A percentile compares a stretch with the other conserved stretches of the same genome.
These are phyloP conservation scores for Axilococcus clingmanii DNA, from an alignment of 139 green algal genomes.

Conservation along the genomic window DNA sequence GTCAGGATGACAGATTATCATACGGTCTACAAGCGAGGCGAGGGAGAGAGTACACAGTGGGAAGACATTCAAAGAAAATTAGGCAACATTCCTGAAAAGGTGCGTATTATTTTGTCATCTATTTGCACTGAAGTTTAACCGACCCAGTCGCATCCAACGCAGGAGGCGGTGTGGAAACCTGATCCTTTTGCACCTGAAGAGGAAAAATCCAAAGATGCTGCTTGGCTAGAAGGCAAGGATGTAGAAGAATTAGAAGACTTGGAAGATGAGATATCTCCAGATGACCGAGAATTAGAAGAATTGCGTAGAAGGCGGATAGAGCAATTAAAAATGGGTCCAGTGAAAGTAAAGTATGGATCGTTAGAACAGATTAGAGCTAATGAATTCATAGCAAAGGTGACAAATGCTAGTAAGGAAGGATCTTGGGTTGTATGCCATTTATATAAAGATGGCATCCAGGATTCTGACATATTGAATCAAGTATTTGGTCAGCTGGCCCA, in stretches of 20 bases:
- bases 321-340: conserved; percentile 43
- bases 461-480: conserved; percentile 47
- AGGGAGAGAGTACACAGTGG: conserved; percentile 74
- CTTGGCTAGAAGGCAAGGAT: background rate
- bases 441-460: conserved; percentile 51
- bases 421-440: conserved; percentile 77
- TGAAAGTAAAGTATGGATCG: conserved; percentile 42
- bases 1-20: conserved; percentile 66
- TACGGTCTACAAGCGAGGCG: conserved; percentile 51
- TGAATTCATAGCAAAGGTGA: conserved; percentile 79
- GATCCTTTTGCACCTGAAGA: conserved; percentile 40
- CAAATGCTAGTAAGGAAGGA: conserved; percentile 49
- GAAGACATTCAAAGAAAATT: conserved; percentile 69
- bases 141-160: background rate
- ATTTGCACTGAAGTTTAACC: background rate
- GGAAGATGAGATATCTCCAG: conserved; percentile 67
- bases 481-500: conserved; percentile 64
- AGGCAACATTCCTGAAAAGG: conserved; percentile 57
- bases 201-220: conserved; percentile 8
- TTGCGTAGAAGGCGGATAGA: conserved; percentile 55
- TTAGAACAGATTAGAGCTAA: conserved; percentile 50
- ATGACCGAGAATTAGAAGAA: conserved; percentile 64
- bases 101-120: background rate
- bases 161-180: conserved; percentile 44
- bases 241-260: conserved; percentile 44